Evolutionary conservation across 805 yeast genomes (phyloP).

Genomic region (Barnettozyma botsteinii): DNA sequence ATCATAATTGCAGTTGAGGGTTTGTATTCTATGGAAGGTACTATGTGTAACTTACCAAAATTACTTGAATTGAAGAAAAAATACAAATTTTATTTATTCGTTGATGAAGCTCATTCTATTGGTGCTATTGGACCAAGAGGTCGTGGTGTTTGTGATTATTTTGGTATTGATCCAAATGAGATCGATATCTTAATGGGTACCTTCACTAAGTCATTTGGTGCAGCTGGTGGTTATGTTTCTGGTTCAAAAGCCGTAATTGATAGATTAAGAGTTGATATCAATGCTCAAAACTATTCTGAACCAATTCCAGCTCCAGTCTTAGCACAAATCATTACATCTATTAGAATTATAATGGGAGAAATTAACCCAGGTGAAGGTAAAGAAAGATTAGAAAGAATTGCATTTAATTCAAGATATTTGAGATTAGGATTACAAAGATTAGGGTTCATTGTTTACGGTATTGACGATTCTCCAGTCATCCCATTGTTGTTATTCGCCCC

Average conservation of each 20-base stretch:
- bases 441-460: conserved; percentile 92
- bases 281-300: conserved; percentile 76
- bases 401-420: conserved; percentile 91
- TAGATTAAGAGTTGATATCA: conserved; percentile 63
- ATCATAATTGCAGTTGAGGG: conserved; percentile 87
- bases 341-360: conserved; percentile 74
- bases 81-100: conserved; percentile 83
- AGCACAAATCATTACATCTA: conserved; percentile 77
- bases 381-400: conserved; percentile 86
- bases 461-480: conserved; percentile 94
- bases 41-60: conserved; percentile 62
- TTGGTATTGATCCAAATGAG: conserved; percentile 66
- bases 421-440: conserved; percentile 85
- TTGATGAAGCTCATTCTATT: conserved; percentile 97
- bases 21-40: conserved; percentile 75
- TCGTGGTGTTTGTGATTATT: conserved; percentile 92
- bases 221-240: conserved; percentile 97
- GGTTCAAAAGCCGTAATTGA: conserved; percentile 65
- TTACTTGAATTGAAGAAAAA: conserved; percentile 73
- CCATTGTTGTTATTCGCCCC: conserved; percentile 87
- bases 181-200: conserved; percentile 96
- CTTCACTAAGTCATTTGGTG: conserved; percentile 95
- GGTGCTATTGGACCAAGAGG: conserved; percentile 98
- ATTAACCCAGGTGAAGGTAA: conserved; percentile 88
- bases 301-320: conserved; percentile 87